Base-by-base conservation (phyloP, 331 rosid genomes). In the Prunus yedoensis region DNA sequence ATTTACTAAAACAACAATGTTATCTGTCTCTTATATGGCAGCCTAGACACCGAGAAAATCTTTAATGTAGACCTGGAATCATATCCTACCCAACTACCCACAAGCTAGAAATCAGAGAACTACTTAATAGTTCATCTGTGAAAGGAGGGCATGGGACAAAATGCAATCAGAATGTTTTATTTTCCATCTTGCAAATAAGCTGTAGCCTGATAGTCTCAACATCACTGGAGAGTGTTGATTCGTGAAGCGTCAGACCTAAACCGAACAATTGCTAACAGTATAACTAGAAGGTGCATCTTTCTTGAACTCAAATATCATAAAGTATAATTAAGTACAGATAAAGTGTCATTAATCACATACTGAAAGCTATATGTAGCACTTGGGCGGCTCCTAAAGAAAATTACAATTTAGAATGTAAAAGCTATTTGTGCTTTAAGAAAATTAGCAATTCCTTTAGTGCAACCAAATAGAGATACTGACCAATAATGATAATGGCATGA, bases 171-270 rank as follows among this genome's bases (percentile, higher is more conserved):
- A 60, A 60, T 60, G 20, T 21, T 13, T 13, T 60, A 60, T 60
- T 60, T 60, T 25, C 38, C 41, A 23, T 32, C 63, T 32, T 70
- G 75, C 75, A 15, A n/a, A 50, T 67, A 20, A 70, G 21, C 41
- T 45, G 13, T 14, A 57, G 23, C 14, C 63, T 52, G 16, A 70
- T 10, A 25, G 63, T 53, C 38, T 56, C 57, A 27, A 73, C 32
- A 16, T 53, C 49, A 73, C 20, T 53, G n/a, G 16, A 47, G 3
- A 51, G 53, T 14, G 30, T 74, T 49, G 4, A 17, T 60, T 18
- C 7, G 5, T 27, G 15, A 70, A 51, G 74, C 20, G 3, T 47
- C 38, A 5, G n/a, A 41, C 30, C 32, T 38, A 21, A 71, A 20
- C 43, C 25, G 0, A 18, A 13, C 47, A 9, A 6, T 16, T n/a